Base-by-base conservation (phyloP, 495 filamentous ascomycete species). In the Entonaema liquescens region DNA sequence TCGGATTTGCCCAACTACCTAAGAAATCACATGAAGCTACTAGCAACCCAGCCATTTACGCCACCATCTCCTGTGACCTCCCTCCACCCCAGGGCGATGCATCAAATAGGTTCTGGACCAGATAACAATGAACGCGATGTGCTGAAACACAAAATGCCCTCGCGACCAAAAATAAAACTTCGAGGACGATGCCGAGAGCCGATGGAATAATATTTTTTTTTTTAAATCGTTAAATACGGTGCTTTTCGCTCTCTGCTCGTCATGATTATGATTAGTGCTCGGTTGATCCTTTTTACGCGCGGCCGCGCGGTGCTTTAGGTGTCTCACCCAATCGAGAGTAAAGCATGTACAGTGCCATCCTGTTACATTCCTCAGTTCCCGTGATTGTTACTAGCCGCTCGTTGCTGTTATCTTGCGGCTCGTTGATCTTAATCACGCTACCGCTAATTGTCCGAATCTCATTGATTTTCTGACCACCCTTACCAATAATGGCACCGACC, bases 381-480 rank as follows among this genome's bases (percentile, higher is more conserved):
- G 96, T 98, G 73, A 99, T 97, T 7, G 95, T 99, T 28, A 99
- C 95, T 58, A 99, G 84, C 61, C 95, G 88, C 82, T 99, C 95
- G 76, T 98, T 99, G 85, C 93, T 98, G 81, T 96, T 98, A 78
- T 98, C 96, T 75, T 97, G 95, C 0, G 95, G 95, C 77, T 99
- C 95, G 79, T 99, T 99, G 84, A 99, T 99, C 87, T 99, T 99
- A 78, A 99, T 99, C 12, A 98, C 95, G 80, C 95, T 98, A 67
- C 96, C 96, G 74, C 92, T 96, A 72, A 99, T 87, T 73, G 96
- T 93, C 62, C 95, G 89, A 67, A 99, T 99, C 83, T 99, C 95
- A 77, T 99, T 99, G 85, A 99, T 99, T 88, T 99, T 99, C 25
- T 93, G 92, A 67, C 95, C 95, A 62, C 95, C 96, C 83, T 99